phyloP scores from a whole-genome alignment of 2,329 filamentous ascomycete species.

The Fusarium sp. region DNA sequence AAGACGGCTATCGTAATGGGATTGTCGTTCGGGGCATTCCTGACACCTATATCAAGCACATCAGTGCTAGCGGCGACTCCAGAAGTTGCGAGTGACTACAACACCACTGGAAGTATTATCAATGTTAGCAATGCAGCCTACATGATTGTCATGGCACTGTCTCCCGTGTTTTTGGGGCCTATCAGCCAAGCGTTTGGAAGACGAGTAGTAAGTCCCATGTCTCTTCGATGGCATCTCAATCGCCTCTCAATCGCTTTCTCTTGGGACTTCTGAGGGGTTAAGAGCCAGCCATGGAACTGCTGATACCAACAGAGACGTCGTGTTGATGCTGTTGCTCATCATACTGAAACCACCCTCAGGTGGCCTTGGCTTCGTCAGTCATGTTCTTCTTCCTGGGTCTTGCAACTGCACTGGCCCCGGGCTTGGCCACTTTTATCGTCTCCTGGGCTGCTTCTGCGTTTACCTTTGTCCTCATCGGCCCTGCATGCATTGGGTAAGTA shows the following conservation, averaged over 20 bases:
- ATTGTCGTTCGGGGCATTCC: conserved; percentile 81
- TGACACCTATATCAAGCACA: conserved; percentile 83
- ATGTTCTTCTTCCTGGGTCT: conserved; percentile 80
- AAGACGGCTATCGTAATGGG: conserved; percentile 79
- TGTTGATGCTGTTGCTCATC: not conserved
- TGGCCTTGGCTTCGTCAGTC: conserved; percentile 69
- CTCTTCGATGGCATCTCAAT: not conserved
- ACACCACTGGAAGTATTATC: conserved; percentile 78
- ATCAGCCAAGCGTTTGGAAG: conserved; percentile 77
- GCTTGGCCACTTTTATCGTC: conserved; percentile 79
- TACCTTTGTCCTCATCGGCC: conserved; percentile 81
- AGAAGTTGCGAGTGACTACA: conserved; percentile 77
- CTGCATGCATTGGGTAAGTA: conserved; percentile 75
- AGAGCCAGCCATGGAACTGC: not conserved
- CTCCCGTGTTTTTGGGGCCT: conserved; percentile 80
- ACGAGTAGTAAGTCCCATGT: conserved; percentile 62
- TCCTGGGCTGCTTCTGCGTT: conserved; percentile 83
- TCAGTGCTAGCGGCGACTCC: conserved; percentile 81
- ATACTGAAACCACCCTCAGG: conserved; percentile 36
- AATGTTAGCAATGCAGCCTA: conserved; percentile 84
- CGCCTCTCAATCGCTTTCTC: not conserved
- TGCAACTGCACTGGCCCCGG: conserved; percentile 80
- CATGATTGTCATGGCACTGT: conserved; percentile 80
- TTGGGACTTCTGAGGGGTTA: not conserved
- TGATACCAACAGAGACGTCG: not conserved